Evolutionary conservation across 1,284 basidiomycete genomes (phyloP).

Genomic region (Sporisorium iseilematis-ciliati): DNA sequence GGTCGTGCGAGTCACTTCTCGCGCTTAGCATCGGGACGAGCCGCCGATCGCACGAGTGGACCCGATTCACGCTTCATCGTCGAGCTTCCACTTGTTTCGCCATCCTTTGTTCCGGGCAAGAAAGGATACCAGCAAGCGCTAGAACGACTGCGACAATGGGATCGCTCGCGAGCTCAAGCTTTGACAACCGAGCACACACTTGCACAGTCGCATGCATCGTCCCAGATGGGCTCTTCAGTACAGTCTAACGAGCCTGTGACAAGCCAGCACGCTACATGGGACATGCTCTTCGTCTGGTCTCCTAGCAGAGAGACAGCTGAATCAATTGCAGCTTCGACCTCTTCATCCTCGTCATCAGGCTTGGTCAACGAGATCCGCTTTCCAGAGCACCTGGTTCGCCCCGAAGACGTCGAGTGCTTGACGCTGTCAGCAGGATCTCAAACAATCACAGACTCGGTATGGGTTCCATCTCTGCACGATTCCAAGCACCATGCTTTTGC

Average conservation of each 20-base stretch:
- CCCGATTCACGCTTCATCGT: constrained; percentile 60
- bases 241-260: background rate
- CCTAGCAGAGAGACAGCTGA: constrained; percentile 15
- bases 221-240: constrained; percentile 12
- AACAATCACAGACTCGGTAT: constrained; percentile 27
- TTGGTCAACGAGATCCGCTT: constrained; percentile 34
- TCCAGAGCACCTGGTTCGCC: constrained; percentile 33
- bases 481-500: constrained; percentile 10
- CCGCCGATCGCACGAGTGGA: constrained; percentile 62
- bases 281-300: constrained; percentile 51
- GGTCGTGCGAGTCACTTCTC: constrained; percentile 62
- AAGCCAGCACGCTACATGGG: constrained; percentile 47
- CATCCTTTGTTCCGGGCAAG: constrained; percentile 64
- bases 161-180: constrained; percentile 32
- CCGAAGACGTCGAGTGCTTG: constrained; percentile 15
- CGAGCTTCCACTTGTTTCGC: constrained; percentile 54
- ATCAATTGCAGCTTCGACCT: background rate
- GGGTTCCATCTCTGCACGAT: constrained; percentile 36
- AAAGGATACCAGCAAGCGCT: constrained; percentile 61
- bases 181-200: constrained; percentile 15
- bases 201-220: constrained; percentile 28
- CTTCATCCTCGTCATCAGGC: background rate
- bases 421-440: background rate
- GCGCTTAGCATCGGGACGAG: constrained; percentile 57
- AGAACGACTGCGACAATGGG: constrained; percentile 55